Evolutionary conservation across 2,329 filamentous ascomycete genomes (phyloP), one percentile per base, ranked within the genome.

Genomic region (Alternaria sp.): DNA sequence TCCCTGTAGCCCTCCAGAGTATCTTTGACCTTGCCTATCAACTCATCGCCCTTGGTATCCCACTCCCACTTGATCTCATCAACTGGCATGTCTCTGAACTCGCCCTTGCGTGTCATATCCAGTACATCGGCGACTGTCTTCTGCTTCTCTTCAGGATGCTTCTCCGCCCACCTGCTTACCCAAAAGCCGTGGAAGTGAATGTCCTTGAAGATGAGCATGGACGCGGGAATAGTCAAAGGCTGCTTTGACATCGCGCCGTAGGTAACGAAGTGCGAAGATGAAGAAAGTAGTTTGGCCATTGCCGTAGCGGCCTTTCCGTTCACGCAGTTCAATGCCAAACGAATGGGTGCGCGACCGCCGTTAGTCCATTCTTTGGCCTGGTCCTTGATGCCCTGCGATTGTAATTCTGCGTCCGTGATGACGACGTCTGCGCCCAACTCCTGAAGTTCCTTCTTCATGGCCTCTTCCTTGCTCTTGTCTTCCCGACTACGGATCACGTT

Each of bases 201-300:
- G 72, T 98, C 89, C 80, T 95, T 96, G 84, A 99, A 99, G 72
- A 99, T 99, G 63, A 98, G 84, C 70, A 96, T 84, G 0, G 91
- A 92, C 1, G 94, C 91, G 0, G 95, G 93, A 65, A 98, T 81
- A 7, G 87, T 85, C 25, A 97, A 86, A 0, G 95, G 94, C 82
- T 97, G 90, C 78, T 91, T 92, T 32, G 92, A 89, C 96, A 99
- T 99, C 54, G 92, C 95, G 25, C 96, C 96, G 77, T 99, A 99
- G 5, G 95, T 97, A 23, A 99, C 93, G 80, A 98, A 85, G 60
- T 91, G 90, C 2, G 88, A 91, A 21, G 88, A 87, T 0, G 88
- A 83, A 6, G 77, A 76, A 4, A 99, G 85, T 7, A 87, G 86
- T 73, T 93, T 92, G 6, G 94, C 91, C 75, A 99, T 84, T 1